Evolutionary conservation across 2,329 filamentous ascomycete genomes (phyloP).

Genomic region (Paraphoma chrysanthemicola): DNA sequence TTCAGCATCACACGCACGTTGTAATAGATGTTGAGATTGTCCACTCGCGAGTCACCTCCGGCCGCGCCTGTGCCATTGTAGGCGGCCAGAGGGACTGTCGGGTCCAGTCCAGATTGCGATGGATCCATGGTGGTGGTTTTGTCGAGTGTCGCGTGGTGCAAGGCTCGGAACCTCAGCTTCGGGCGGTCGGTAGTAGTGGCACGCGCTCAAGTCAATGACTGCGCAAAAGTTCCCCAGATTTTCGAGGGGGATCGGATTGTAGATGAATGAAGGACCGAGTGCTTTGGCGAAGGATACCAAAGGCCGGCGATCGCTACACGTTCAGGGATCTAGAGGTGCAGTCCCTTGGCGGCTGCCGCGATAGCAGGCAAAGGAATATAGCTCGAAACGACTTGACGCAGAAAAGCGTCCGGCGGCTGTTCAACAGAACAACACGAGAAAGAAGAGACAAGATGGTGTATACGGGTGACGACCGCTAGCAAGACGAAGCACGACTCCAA

Average conservation of each 20-base stretch:
- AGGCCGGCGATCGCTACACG: constrained; percentile 27
- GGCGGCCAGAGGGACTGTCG: constrained; percentile 40
- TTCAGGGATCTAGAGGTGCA: constrained; percentile 27
- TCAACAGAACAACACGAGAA: neutral
- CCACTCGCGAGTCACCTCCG: constrained; percentile 70
- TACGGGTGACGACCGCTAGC: neutral
- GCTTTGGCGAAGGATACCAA: constrained; percentile 18
- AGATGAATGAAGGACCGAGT: neutral
- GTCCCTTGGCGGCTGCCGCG: constrained; percentile 30
- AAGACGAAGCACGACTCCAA: constrained; percentile 2
- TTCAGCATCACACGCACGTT: constrained; percentile 60
- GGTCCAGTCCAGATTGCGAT: constrained; percentile 31
- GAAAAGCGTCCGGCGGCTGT: neutral
- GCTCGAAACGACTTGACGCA: neutral
- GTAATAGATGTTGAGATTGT: constrained; percentile 87
- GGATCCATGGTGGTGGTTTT: constrained; percentile 36
- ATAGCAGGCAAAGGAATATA: constrained; percentile 20
- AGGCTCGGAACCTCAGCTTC: constrained; percentile 1
- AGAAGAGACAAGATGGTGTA: neutral
- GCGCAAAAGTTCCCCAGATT: neutral
- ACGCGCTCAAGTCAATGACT: neutral
- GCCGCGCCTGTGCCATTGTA: constrained; percentile 68
- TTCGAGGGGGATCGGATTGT: constrained; percentile 6
- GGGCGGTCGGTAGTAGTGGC: neutral
- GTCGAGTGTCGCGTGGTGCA: constrained; percentile 3